Conservation (phyloP, 73 alveolate genomes). For the Paramecium primaurelia region DNA sequence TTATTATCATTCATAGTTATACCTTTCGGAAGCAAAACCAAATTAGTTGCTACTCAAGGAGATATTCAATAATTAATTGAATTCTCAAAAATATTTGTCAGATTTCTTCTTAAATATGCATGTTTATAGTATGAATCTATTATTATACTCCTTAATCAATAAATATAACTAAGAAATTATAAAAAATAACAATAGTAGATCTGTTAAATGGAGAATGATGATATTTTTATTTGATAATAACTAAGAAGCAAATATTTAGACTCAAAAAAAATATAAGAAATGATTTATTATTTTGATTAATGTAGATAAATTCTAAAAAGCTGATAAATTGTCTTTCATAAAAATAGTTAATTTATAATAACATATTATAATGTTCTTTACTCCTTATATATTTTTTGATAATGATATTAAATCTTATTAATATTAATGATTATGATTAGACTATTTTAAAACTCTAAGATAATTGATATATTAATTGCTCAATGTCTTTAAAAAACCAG, state of each 20-base stretch:
- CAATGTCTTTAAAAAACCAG: background rate
- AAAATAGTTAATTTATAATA: no score
- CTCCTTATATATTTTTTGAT: no score
- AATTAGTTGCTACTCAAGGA: background rate
- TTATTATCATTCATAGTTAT: background rate
- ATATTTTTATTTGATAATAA: background rate
- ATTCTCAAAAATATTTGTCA: background rate
- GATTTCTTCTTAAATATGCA: background rate
- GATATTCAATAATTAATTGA: background rate
- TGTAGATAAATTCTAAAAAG: background rate
- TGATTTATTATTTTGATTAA: background rate
- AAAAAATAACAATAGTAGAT: background rate
- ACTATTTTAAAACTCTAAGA: background rate
- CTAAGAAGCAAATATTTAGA: background rate
- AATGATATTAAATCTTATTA: background rate
- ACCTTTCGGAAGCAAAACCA: background rate
- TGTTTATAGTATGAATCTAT: background rate
- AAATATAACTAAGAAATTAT: background rate
- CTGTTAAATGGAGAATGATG: background rate
- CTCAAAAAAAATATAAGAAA: background rate
- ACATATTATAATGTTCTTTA: no score
- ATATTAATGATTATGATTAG: background rate
- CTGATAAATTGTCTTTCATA: background rate
- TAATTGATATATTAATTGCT: background rate
- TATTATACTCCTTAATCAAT: background rate